These are phyloP conservation scores for Nothomitra cinnamomea DNA, from an alignment of 2,329 filamentous ascomycete genomes.

Conservation along the genomic window DNA sequence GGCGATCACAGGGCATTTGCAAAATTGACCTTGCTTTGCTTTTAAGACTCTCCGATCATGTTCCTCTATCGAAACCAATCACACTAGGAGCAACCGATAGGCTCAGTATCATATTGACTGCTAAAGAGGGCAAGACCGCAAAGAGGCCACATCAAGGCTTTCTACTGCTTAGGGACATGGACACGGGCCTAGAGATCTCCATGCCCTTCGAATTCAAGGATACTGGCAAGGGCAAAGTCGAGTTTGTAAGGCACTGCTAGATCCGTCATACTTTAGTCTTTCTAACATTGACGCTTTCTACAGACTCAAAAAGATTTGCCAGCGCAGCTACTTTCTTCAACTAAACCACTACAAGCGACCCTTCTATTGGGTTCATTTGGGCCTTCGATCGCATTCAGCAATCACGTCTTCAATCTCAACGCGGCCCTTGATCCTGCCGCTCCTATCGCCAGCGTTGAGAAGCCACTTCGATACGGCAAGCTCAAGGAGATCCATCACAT, in stretches of 20 bases:
- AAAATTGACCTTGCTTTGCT: conserved; percentile 6
- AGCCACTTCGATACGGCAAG: conserved; percentile 68
- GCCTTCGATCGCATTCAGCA: conserved; percentile 46
- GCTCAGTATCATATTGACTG: conserved; percentile 67
- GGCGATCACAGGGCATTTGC: conserved; percentile 9
- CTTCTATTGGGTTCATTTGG: conserved; percentile 81
- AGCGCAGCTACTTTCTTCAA: conserved; percentile 54
- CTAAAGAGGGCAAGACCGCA: conserved; percentile 58
- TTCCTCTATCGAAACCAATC: conserved; percentile 45
- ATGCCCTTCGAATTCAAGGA: conserved; percentile 75
- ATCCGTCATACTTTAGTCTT: conserved; percentile 3
- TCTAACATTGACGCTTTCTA: conserved; percentile 9
- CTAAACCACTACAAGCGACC: conserved; percentile 56
- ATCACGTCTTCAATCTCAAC: conserved; percentile 54
- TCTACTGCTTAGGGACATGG: conserved; percentile 59
- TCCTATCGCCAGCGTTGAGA: conserved; percentile 42
- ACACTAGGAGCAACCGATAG: conserved; percentile 50
- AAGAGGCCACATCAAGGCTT: conserved; percentile 92
- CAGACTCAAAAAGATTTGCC: conserved; percentile 85
- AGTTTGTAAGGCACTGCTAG: conserved; percentile 49
- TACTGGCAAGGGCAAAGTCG: conserved; percentile 68
- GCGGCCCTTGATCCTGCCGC: conserved; percentile 45
- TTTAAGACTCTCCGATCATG: conserved; percentile 39
- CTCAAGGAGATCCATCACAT: conserved; percentile 76
- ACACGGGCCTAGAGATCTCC: conserved; percentile 67